Evolutionary conservation across 257 asterid species (phyloP).

Genomic region (Voacanga thouarsii): DNA sequence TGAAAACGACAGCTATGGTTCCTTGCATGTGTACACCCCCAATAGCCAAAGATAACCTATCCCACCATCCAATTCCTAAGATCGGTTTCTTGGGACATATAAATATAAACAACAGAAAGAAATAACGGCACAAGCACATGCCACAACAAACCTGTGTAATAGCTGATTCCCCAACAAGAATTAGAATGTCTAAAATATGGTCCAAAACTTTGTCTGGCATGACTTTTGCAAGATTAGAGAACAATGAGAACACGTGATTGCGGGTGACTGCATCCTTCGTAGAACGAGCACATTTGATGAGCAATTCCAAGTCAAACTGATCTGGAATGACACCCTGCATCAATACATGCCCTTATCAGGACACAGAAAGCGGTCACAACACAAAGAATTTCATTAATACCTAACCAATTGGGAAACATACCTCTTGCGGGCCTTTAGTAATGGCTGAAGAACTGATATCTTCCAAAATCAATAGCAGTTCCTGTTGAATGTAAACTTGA

Average conservation of each 20-base stretch:
- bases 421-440: slow-evolving; percentile 45
- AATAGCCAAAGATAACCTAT: not conserved
- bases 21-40: not conserved
- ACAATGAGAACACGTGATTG: slow-evolving; percentile 72
- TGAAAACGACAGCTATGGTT: not conserved
- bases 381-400: slow-evolving; percentile 7
- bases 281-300: slow-evolving; percentile 69
- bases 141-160: slow-evolving; percentile 58
- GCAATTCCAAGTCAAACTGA: slow-evolving; percentile 54
- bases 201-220: slow-evolving; percentile 72
- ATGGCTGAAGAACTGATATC: slow-evolving; percentile 56
- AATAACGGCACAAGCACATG: slow-evolving; percentile 3
- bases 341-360: slow-evolving; percentile 27
- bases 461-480: slow-evolving; percentile 64
- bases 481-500: slow-evolving; percentile 60
- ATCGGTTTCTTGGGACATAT: not conserved
- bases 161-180: slow-evolving; percentile 68
- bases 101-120: slow-evolving; percentile 7
- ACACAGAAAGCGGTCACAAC: slow-evolving; percentile 13
- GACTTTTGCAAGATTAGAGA: slow-evolving; percentile 65
- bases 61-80: not conserved
- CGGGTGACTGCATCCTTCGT: slow-evolving; percentile 60
- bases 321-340: slow-evolving; percentile 43
- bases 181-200: slow-evolving; percentile 63
- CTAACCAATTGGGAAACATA: slow-evolving; percentile 16